These are phyloP conservation scores for Cladorrhinum sp. DNA, from an alignment of 2,329 filamentous ascomycete species.

Conservation along the genomic window DNA sequence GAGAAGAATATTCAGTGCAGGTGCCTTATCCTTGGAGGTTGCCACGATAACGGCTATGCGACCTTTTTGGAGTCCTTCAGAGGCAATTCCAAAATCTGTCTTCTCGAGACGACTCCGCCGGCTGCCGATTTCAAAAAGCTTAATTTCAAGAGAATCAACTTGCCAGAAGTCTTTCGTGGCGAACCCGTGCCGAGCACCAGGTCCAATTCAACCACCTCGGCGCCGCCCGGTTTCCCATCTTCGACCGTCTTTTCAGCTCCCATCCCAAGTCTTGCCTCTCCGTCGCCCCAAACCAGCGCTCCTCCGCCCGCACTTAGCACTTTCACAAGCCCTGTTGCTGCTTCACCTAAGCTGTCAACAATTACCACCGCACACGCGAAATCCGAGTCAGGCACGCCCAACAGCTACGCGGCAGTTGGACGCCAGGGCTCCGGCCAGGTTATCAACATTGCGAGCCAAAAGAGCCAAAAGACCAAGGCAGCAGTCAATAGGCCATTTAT, in stretches of 20 bases:
- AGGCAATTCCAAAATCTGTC: conserved; percentile 31
- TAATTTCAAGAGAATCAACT: conserved; percentile 28
- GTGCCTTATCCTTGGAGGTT: conserved; percentile 34
- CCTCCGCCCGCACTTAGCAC: background rate
- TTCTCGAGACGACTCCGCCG: conserved; percentile 33
- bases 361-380: background rate
- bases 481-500: conserved; percentile 23
- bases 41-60: conserved; percentile 36
- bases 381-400: background rate
- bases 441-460: conserved; percentile 30
- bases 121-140: conserved; percentile 33
- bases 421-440: conserved; percentile 17
- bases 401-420: conserved; percentile 27
- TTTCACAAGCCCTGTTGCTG: conserved; percentile 7
- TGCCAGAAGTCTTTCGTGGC: conserved; percentile 33
- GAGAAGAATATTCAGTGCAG: conserved; percentile 32
- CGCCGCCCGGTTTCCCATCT: background rate
- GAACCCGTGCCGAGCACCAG: conserved; percentile 24
- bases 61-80: conserved; percentile 34
- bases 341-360: background rate
- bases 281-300: background rate
- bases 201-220: background rate
- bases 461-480: conserved; percentile 21
- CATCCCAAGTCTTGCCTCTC: background rate
- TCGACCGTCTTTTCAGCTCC: background rate